A percentile compares a stretch with the other conserved stretches of the same genome.
Evolutionary conservation across 495 filamentous ascomycete genomes (phyloP).

Genomic region (Articulospora tetracladia): DNA sequence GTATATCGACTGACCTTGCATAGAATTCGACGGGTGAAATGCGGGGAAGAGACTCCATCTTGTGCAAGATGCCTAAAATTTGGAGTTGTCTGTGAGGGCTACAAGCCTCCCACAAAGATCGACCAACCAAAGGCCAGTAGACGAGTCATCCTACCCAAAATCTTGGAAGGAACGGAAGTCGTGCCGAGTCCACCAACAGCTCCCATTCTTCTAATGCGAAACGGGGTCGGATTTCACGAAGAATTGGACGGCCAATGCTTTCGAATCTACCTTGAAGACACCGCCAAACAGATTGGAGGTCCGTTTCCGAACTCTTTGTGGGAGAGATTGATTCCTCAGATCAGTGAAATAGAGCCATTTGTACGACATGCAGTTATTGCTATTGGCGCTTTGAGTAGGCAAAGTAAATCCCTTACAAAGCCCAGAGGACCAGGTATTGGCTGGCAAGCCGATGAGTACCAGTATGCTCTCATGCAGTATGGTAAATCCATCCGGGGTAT

Average conservation of each 20-base stretch:
- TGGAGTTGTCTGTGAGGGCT: constrained; percentile 3
- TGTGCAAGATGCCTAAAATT: constrained; percentile 4
- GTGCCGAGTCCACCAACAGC: background rate
- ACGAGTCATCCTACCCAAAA: background rate
- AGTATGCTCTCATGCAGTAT: constrained; percentile 8
- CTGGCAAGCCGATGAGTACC: background rate
- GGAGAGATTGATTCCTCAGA: constrained; percentile 12
- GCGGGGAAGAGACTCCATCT: background rate
- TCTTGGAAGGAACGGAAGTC: background rate
- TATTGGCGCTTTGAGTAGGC: constrained; percentile 8
- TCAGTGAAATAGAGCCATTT: constrained; percentile 9
- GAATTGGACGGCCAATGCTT: constrained; percentile 8
- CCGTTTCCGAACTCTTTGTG: constrained; percentile 14
- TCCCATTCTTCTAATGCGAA: background rate
- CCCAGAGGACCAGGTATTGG: background rate
- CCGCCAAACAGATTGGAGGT: constrained; percentile 2
- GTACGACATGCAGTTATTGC: constrained; percentile 10
- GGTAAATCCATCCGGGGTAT: constrained; percentile 15
- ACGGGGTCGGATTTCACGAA: background rate
- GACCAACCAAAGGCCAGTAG: background rate
- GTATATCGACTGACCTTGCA: background rate
- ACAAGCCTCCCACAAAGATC: background rate
- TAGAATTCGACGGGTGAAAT: constrained; percentile 4
- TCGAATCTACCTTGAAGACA: constrained; percentile 9
- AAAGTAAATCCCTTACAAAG: background rate